Evolutionary conservation across 2,329 filamentous ascomycete genomes (phyloP), one percentile per base, ranked within the genome.

Genomic region (Volutella citrinella): DNA sequence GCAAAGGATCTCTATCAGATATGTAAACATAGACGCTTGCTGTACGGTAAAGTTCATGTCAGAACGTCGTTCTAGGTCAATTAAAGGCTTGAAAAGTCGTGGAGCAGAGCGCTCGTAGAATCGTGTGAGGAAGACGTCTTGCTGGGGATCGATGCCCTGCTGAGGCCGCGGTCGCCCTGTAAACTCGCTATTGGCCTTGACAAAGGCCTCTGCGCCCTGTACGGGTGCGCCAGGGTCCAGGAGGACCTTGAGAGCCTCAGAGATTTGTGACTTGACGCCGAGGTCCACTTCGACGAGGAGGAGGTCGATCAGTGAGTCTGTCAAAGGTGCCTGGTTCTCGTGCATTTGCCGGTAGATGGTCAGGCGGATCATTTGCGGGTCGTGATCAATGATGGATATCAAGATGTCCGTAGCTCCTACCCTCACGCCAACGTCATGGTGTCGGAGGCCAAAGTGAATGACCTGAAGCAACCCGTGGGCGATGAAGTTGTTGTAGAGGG

Each of bases 391-490:
- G 63, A 97, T 82, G 6, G 89, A 87, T 7, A 96, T 87, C 30
- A 98, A 66, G 20, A 97, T 89, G 49, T 98, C 93, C 3, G 90
- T 95, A 10, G 90, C 93, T 6, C 90, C 94, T 4, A 95, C 88
- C 42, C 93, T 78, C 33, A 96, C 86, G 1, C 82, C 75, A 10
- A 93, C 85, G 52, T 95, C 90, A 27, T 76, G 74, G 53, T 95
- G 89, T 40, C 86, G 83, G 31, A 98, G 74, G 11, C 93, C 90
- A 61, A 89, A 97, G 41, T 90, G 88, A 46, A 98, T 91, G 37
- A 97, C 90, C 19, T 81, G 78, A 38, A 97, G 80, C 7, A 98
- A 76, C 9, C 93, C 93, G 52, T 94, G 83, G 30, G 76, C 76
- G 45, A 97, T 82, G 58, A 97, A 94, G 58, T 94, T 95, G 55